These are phyloP conservation scores for Colletotrichum limetticola DNA, from an alignment of 2,329 filamentous ascomycete species.

Conservation along the genomic window DNA sequence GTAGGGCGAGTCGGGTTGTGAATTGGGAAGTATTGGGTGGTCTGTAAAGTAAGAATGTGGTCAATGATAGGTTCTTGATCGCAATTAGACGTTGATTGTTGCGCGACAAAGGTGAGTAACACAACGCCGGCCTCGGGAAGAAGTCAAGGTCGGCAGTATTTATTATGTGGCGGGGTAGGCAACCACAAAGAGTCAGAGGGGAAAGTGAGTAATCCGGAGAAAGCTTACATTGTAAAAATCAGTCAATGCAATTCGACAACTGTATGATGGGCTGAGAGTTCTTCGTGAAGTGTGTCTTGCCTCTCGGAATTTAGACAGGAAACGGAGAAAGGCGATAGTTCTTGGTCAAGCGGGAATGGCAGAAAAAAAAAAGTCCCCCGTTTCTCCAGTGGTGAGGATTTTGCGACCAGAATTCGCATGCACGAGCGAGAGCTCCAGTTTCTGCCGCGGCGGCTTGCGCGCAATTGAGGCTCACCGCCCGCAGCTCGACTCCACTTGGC, in stretches of 20 bases:
- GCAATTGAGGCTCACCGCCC: constrained; percentile 31
- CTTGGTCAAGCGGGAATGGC: constrained; percentile 16
- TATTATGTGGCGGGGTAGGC: constrained; percentile 33
- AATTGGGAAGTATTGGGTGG: not conserved
- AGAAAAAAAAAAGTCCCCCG: constrained; percentile 8
- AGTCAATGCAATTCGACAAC: constrained; percentile 14
- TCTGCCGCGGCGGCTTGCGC: constrained; percentile 33
- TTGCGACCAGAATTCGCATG: constrained; percentile 36
- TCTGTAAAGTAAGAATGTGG: not conserved
- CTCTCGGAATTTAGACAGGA: not conserved
- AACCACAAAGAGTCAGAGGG: constrained; percentile 14
- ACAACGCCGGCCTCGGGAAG: not conserved
- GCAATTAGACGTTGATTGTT: not conserved
- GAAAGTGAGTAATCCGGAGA: constrained; percentile 27
- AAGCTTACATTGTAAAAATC: constrained; percentile 4
- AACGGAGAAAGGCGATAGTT: not conserved
- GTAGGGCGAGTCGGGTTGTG: constrained; percentile 29
- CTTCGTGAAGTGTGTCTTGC: not conserved
- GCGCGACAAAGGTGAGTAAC: constrained; percentile 1
- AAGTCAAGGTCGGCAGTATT: constrained; percentile 5
- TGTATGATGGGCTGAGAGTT: not conserved
- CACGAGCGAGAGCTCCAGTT: constrained; percentile 33
- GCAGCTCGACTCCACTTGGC: constrained; percentile 21
- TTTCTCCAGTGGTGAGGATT: constrained; percentile 31
- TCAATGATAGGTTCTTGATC: not conserved